Evolutionary conservation across 768 basidiomycete species (phyloP), one percentile per base, ranked within the genome.

Genomic region (Saitozyma sp.): DNA sequence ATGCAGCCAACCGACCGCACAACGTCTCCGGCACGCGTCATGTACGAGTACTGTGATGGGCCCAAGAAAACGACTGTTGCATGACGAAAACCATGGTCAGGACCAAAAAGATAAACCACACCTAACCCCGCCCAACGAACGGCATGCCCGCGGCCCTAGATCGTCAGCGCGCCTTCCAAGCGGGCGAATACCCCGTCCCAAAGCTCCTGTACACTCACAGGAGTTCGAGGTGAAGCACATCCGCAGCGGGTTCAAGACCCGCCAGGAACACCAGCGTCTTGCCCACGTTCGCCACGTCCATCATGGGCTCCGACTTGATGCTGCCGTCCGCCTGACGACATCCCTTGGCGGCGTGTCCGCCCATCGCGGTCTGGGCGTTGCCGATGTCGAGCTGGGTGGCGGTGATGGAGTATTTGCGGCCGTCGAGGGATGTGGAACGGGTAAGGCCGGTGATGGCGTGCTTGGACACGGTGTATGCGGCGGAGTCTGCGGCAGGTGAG

Each of bases 341-440:
- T 3, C 89, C 88, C 11, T 77, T 64, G 6, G 80, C 75, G 54
- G 83, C 82, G 19, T 80, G 69, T 13, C 74, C 76, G 1, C 84
- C 84, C 83, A 91, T 84, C 6, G 79, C 80, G 0, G 90, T 91
- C 39, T 82, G 81, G 2, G 90, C 90, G 70, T 91, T 91, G 29
- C 90, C 91, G 52, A 92, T 89, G 75, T 92, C 91, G 53, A 92
- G 84, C 73, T 92, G 90, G 1, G 88, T 89, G 71, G 85, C 86
- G 4, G 89, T 85, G 58, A 94, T 91, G 70, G 86, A 83, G 76
- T 85, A 85, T 39, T 83, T 80, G 8, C 91, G 82, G 0, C 90
- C 91, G 71, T 92, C 91, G 20, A 94, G 85, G 1, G 86, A 83
- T 6, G 87, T 89, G 48, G 83, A 85, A 77, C 88, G 90, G 10